Conservation (phyloP, 2,329 filamentous ascomycete species). For the Paramyrothecium roridum region DNA sequence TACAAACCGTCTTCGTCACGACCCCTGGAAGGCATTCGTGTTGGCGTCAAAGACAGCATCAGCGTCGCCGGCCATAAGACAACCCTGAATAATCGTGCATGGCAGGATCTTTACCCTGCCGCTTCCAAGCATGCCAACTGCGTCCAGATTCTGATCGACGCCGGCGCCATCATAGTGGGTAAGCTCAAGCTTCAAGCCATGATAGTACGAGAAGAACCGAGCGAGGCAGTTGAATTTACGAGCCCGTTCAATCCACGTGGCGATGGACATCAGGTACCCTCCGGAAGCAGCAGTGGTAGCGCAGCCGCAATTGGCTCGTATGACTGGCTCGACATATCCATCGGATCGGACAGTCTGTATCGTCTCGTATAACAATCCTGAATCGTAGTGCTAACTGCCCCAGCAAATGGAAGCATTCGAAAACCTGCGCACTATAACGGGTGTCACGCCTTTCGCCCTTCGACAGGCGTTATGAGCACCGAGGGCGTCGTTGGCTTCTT, state of each 20-base stretch:
- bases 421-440: not conserved
- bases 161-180: conserved; percentile 9
- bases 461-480: not conserved
- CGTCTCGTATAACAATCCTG: not conserved
- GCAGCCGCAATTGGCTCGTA: conserved; percentile 8
- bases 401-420: not conserved
- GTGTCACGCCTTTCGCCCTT: not conserved
- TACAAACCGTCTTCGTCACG: not conserved
- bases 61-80: conserved; percentile 8
- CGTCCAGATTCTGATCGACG: conserved; percentile 3
- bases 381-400: not conserved
- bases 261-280: conserved; percentile 10
- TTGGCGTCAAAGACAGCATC: conserved; percentile 10
- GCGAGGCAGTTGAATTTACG: conserved; percentile 7
- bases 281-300: conserved; percentile 8
- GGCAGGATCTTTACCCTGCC: conserved; percentile 1
- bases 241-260: conserved; percentile 11
- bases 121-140: conserved; percentile 2
- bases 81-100: conserved; percentile 5
- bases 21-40: conserved; percentile 5
- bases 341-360: conserved; percentile 5
- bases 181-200: conserved; percentile 7
- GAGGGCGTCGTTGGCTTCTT: not conserved
- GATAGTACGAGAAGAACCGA: conserved; percentile 8
- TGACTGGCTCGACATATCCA: conserved; percentile 6